Evolutionary conservation across 192 early-diverging fungal species (phyloP).

Genomic region (Podila epigama): DNA sequence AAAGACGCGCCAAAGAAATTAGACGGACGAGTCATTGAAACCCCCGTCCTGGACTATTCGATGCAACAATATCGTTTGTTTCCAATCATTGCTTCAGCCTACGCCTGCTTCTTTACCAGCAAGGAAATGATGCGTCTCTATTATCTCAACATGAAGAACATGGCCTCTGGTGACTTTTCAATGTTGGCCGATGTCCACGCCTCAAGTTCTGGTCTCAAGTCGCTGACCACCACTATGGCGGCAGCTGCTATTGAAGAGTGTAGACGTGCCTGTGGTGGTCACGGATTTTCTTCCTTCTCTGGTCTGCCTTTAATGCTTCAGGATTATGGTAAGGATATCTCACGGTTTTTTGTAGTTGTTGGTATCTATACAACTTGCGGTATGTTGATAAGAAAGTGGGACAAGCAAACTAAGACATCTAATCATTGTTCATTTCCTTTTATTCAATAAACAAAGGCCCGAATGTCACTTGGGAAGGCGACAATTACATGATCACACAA

Average conservation of each 20-base stretch:
- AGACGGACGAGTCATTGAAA: conserved; percentile 57
- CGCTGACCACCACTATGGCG: conserved; percentile 72
- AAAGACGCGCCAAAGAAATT: conserved; percentile 55
- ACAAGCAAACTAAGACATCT: too few relatives aligned
- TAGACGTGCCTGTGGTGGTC: conserved; percentile 78
- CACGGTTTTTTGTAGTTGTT: too few relatives aligned
- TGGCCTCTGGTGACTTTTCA: conserved; percentile 67
- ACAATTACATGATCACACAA: conserved; percentile 86
- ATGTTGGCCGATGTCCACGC: conserved; percentile 79
- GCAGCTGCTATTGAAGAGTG: conserved; percentile 78
- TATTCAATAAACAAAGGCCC: conserved; percentile 43
- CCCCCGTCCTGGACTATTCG: conserved; percentile 77
- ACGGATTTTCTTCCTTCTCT: conserved; percentile 79
- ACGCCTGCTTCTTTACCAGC: conserved; percentile 75
- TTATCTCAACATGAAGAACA: conserved; percentile 62
- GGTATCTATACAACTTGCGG: too few relatives aligned
- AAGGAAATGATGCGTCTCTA: conserved; percentile 71
- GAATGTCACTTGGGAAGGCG: conserved; percentile 84
- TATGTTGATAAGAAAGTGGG: too few relatives aligned
- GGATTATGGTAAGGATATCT: conserved; percentile 58
- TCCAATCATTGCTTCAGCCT: conserved; percentile 74
- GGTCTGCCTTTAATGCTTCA: conserved; percentile 73
- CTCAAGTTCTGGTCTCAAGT: conserved; percentile 76
- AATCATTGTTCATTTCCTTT: neutral
- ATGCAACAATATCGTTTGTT: conserved; percentile 82